Conservation (phyloP, 345 rosid species). For the Lumnitzera littorea region DNA sequence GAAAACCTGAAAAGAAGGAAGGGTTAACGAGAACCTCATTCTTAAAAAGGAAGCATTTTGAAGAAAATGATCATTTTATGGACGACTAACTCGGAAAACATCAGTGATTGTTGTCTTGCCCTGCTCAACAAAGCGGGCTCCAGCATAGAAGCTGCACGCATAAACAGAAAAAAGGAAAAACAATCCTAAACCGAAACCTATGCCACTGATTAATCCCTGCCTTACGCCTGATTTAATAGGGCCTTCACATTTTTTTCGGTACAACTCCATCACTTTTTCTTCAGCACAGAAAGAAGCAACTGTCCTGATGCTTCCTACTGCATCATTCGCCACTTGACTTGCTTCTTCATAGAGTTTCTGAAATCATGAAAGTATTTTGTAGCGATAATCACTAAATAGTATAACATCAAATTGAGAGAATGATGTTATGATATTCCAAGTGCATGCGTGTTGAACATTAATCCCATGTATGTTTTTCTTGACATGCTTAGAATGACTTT, state of each 20-base stretch:
- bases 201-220: constrained; percentile 56
- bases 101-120: constrained; percentile 44
- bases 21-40: no score
- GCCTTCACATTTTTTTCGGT: constrained; percentile 54
- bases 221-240: constrained; percentile 56
- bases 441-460: no score
- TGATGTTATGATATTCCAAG: no score
- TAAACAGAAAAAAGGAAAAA: constrained; percentile 42
- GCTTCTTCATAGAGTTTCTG: constrained; percentile 77
- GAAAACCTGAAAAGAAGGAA: constrained; percentile 40
- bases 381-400: no score
- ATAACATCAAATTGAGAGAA: no score
- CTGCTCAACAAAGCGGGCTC: constrained; percentile 49
- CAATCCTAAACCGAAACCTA: constrained; percentile 57
- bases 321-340: constrained; percentile 84
- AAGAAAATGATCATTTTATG: not conserved
- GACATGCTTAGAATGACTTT: no score
- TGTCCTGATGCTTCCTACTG: constrained; percentile 79
- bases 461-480: no score
- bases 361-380: constrained; percentile 5
- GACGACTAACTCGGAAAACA: constrained; percentile 47
- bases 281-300: constrained; percentile 82
- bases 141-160: constrained; percentile 60
- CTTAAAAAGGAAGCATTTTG: no score
- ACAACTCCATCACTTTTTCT: constrained; percentile 61